Evolutionary conservation across 2,329 filamentous ascomycete genomes (phyloP).

Genomic region (Aspergillus sp.): DNA sequence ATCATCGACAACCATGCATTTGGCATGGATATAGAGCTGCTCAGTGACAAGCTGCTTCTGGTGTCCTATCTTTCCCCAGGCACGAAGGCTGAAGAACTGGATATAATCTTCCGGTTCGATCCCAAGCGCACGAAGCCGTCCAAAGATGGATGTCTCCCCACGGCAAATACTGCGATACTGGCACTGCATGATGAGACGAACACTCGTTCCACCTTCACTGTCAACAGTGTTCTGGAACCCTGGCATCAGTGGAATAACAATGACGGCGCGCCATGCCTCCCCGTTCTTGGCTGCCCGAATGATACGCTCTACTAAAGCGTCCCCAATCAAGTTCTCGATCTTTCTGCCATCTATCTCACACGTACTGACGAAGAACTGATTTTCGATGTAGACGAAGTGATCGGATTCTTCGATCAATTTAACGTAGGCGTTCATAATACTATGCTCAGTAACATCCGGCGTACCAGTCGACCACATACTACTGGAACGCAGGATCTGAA

Average conservation of each 20-base stretch:
- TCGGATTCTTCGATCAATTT: slow-evolving; percentile 93
- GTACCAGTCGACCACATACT: slow-evolving; percentile 89
- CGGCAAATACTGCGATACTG: slow-evolving; percentile 95
- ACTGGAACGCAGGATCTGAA: slow-evolving; percentile 90
- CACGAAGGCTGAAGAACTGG: slow-evolving; percentile 84
- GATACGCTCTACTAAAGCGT: slow-evolving; percentile 88
- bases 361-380: slow-evolving; percentile 96
- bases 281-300: slow-evolving; percentile 76
- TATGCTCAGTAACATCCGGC: slow-evolving; percentile 76
- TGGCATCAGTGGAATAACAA: slow-evolving; percentile 94
- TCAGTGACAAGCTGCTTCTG: slow-evolving; percentile 84
- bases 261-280: slow-evolving; percentile 84
- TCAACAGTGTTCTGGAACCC: slow-evolving; percentile 97
- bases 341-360: slow-evolving; percentile 81
- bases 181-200: slow-evolving; percentile 92
- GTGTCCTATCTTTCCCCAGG: slow-evolving; percentile 86
- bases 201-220: slow-evolving; percentile 86
- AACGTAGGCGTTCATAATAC: slow-evolving; percentile 92
- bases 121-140: slow-evolving; percentile 68
- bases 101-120: slow-evolving; percentile 96
- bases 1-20: slow-evolving; percentile 94
- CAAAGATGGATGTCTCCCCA: slow-evolving; percentile 88
- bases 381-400: slow-evolving; percentile 97
- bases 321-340: slow-evolving; percentile 89
- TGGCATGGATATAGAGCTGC: slow-evolving; percentile 96